phyloP scores from a whole-genome alignment of 1,139 yeast species.

The Saccharomyces hybrid region DNA sequence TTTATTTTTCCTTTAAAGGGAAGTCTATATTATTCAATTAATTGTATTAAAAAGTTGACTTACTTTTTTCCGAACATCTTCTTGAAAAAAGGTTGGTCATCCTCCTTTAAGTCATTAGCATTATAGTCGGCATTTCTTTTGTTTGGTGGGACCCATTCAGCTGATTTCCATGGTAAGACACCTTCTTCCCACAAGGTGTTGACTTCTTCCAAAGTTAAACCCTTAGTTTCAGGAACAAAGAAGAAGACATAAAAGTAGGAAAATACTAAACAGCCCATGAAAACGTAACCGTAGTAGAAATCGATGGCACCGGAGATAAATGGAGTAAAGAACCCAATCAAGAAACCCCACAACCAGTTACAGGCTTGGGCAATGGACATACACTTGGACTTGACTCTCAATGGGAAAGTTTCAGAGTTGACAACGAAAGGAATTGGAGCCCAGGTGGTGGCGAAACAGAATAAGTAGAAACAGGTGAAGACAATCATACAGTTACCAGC shows the following conservation, averaged over 20 bases:
- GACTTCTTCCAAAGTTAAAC: slow-evolving; percentile 64
- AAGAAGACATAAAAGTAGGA: slow-evolving; percentile 59
- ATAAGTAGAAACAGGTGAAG: slow-evolving; percentile 69
- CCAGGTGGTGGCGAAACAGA: slow-evolving; percentile 81
- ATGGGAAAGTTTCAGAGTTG: slow-evolving; percentile 70
- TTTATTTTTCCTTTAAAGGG: background rate
- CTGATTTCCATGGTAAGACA: slow-evolving; percentile 43
- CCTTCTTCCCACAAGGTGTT: slow-evolving; percentile 48
- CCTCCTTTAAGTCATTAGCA: slow-evolving; percentile 20
- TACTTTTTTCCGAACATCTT: slow-evolving; percentile 19
- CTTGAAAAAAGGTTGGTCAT: slow-evolving; percentile 25
- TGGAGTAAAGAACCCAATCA: slow-evolving; percentile 70
- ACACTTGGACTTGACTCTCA: slow-evolving; percentile 70
- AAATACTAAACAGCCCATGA: slow-evolving; percentile 60
- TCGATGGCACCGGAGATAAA: slow-evolving; percentile 46
- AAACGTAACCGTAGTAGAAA: slow-evolving; percentile 59
- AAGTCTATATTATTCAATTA: background rate
- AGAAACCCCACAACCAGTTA: slow-evolving; percentile 76
- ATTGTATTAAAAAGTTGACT: slow-evolving; percentile 31
- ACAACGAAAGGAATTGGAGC: slow-evolving; percentile 75
- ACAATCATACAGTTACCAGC: slow-evolving; percentile 76
- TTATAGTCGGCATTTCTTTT: slow-evolving; percentile 32
- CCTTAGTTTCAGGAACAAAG: slow-evolving; percentile 65
- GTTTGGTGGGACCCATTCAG: slow-evolving; percentile 28
- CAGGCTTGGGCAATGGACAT: slow-evolving; percentile 67